A percentile compares a stretch with the other conserved stretches of the same genome.
phyloP scores from a whole-genome alignment of 306 rosid genomes.

The Malus fusca region DNA sequence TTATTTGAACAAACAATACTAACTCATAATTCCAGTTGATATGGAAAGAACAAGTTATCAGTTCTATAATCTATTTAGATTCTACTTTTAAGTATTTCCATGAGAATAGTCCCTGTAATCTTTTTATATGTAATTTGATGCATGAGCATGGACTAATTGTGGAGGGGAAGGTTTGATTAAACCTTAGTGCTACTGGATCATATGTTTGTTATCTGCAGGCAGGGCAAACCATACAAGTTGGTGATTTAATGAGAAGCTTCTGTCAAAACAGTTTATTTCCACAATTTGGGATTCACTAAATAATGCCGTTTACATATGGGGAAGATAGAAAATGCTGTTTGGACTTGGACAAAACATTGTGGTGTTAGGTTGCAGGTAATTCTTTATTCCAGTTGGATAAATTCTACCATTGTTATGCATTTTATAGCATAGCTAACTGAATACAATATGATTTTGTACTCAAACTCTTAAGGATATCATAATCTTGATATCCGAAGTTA shows the following conservation, averaged over 20 bases:
- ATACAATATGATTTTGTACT: background rate
- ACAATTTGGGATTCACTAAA: constrained; percentile 84
- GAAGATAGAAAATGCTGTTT: constrained; percentile 80
- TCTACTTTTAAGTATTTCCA: background rate
- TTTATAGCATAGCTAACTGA: background rate
- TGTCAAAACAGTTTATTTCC: constrained; percentile 63
- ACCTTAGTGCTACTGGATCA: background rate
- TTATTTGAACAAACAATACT: background rate
- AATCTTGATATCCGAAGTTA: too few relatives aligned
- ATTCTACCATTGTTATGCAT: background rate
- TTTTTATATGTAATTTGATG: too few relatives aligned
- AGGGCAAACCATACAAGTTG: constrained; percentile 69
- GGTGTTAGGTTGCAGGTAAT: constrained; percentile 72
- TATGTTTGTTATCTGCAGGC: constrained; percentile 42
- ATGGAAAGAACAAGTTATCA: background rate
- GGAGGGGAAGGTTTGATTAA: too few relatives aligned
- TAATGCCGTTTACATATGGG: constrained; percentile 79
- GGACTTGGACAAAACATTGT: constrained; percentile 73
- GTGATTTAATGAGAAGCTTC: constrained; percentile 73
- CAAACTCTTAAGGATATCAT: background rate
- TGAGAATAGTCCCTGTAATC: too few relatives aligned
- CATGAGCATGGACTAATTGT: background rate
- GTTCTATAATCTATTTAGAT: background rate
- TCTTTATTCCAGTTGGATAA: background rate
- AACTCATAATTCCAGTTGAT: background rate